Evolutionary conservation across 106 monocot species (phyloP).

Genomic region (Dioscorea dumetorum): DNA sequence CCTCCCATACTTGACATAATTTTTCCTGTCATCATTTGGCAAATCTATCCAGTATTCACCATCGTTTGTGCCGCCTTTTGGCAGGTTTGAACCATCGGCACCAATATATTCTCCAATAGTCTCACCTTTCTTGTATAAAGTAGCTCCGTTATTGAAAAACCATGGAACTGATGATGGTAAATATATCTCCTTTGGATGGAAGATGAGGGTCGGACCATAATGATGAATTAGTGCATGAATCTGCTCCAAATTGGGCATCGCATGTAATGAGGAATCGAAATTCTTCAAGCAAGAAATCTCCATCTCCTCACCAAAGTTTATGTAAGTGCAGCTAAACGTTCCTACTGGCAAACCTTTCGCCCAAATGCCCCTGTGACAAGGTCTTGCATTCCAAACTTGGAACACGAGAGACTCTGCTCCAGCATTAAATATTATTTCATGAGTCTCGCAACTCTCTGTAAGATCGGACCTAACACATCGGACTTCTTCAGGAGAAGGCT

Average conservation of each 20-base stretch:
- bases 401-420: constrained; percentile 21
- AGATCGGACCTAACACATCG: constrained; percentile 87
- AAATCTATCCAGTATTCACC: constrained; percentile 96
- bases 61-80: constrained; percentile 77
- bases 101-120: constrained; percentile 47
- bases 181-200: constrained; percentile 84
- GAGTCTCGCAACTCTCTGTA: constrained; percentile 54
- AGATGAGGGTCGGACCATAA: constrained; percentile 91
- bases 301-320: constrained; percentile 17
- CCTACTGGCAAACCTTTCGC: constrained; percentile 64
- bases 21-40: constrained; percentile 46
- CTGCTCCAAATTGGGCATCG: constrained; percentile 94
- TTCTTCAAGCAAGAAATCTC: constrained; percentile 74
- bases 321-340: constrained; percentile 55
- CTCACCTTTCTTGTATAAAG: constrained; percentile 44
- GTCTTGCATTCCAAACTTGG: constrained; percentile 54
- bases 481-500: constrained; percentile 70
- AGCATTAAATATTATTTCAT: constrained; percentile 31
- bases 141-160: constrained; percentile 91
- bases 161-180: constrained; percentile 90
- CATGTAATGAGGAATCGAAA: constrained; percentile 35
- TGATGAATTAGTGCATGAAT: constrained; percentile 66
- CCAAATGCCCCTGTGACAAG: constrained; percentile 66
- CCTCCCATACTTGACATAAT: constrained; percentile 50
- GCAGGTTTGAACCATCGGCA: constrained; percentile 68